Evolutionary conservation across 805 yeast genomes (phyloP), one percentile per base, ranked within the genome.

Genomic region (Starmerella tilneyi): DNA sequence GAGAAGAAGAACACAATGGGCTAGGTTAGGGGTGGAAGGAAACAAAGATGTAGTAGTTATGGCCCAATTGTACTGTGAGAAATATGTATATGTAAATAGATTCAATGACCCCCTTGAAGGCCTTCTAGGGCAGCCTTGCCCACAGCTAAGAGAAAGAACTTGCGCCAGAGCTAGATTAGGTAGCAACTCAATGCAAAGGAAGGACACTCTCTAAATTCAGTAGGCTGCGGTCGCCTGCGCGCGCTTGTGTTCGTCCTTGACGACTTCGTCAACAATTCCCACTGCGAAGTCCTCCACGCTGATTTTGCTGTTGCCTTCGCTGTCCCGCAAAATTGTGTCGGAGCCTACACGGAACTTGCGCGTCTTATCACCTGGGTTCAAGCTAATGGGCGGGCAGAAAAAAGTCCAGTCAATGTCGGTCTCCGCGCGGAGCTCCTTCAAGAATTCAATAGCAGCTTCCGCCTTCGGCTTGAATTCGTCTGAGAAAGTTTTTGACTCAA

Each of bases 261-360:
- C 43, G 9, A 49, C 20, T 44, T 49, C 52, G 30, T 49, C 52
- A 5, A 41, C 52, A 28, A 49, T 17, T 8, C 47, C 52, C 11
- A 43, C 15, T 13, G 47, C 49, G n/a, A 40, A 40, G 43, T 45
- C 49, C 34, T 20, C 47, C 34, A 30, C 40, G 47, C 52, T 49
- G 46, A 49, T 49, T 35, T 19, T 15, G 41, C 49, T 45, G 19
- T 34, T 19, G 29, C 52, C 52, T 31, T 45, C 31, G 19, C 21
- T 33, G 26, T 49, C 46, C 13, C 28, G 23, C 16, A 49, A 9
- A 4, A 46, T 31, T 5, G 46, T 30, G 28, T 49, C 49, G 13
- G 13, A 17, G 30, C 47, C 49, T 9, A 42, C 26, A 16, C 52
- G 47, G 49, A 37, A 49, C 35, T 38, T 46, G 27, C 47, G 44